Evolutionary conservation across 2,329 filamentous ascomycete genomes (phyloP).

Genomic region (Gaeumannomyces sp.): DNA sequence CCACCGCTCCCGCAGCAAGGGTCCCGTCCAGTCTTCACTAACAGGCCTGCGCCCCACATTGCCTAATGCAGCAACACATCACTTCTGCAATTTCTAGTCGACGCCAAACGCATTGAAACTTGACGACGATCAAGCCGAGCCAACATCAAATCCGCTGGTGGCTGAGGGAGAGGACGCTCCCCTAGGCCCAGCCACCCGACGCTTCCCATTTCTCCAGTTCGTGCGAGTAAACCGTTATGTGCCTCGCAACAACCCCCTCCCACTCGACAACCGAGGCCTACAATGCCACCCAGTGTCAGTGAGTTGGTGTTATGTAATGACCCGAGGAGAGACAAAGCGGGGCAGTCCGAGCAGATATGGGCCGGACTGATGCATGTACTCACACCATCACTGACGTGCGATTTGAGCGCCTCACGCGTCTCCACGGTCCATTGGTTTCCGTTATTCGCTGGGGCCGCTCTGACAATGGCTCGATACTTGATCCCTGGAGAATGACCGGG

Average conservation of each 20-base stretch:
- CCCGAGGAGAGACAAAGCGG: too few species aligned
- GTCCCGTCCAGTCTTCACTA: neutral
- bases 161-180: too few species aligned
- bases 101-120: neutral
- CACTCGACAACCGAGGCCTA: neutral
- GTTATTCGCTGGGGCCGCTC: too few species aligned
- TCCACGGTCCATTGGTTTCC: too few species aligned
- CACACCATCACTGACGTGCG: neutral
- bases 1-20: neutral
- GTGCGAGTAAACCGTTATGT: neutral
- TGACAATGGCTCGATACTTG: too few species aligned
- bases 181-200: neutral
- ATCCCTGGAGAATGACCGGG: too few species aligned
- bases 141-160: too few species aligned
- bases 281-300: too few species aligned
- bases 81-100: neutral
- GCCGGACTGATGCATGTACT: neutral
- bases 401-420: neutral
- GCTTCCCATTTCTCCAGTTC: neutral
- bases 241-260: neutral
- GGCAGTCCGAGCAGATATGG: neutral
- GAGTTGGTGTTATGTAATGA: too few species aligned
- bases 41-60: neutral
- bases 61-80: neutral
- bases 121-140: neutral